A percentile compares a stretch with the other conserved stretches of the same genome.
These are phyloP conservation scores for Betula pendula DNA, from an alignment of 306 rosid genomes.

Conservation along the genomic window DNA sequence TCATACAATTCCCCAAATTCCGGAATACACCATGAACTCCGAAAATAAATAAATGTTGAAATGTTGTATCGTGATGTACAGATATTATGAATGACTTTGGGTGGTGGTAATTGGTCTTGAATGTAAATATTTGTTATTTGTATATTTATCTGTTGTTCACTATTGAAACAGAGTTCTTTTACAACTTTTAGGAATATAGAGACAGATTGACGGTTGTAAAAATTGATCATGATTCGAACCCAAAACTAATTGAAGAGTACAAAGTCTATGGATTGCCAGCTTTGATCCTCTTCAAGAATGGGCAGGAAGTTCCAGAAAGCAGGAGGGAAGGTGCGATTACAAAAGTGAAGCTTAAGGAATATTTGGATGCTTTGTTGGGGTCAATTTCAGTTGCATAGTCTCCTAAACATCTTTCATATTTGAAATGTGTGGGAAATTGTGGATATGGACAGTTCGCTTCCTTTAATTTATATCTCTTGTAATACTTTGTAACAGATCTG, in stretches of 20 bases:
- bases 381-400: conserved; percentile 56
- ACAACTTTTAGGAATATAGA: conserved; percentile 62
- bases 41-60: too few species aligned
- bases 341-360: conserved; percentile 68
- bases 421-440: not conserved
- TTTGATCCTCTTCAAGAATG: conserved; percentile 72
- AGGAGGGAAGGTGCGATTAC: conserved; percentile 88
- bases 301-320: conserved; percentile 76
- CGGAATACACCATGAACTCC: too few species aligned
- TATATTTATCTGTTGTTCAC: not conserved
- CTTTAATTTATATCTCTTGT: not conserved
- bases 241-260: conserved; percentile 63
- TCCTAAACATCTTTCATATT: not conserved
- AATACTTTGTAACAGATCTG: not conserved
- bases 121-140: not conserved
- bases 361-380: conserved; percentile 65
- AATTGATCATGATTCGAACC: conserved; percentile 87
- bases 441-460: not conserved
- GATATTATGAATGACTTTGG: not conserved
- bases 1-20: too few species aligned
- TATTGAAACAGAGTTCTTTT: conserved; percentile 2
- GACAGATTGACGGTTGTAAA: conserved; percentile 71
- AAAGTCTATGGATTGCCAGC: conserved; percentile 81
- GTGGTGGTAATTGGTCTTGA: not conserved
- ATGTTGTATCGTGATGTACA: not conserved